A percentile compares a stretch with the other conserved stretches of the same genome.
Evolutionary conservation across 805 yeast genomes (phyloP).

Genomic region (Nakazawaea pomicola): DNA sequence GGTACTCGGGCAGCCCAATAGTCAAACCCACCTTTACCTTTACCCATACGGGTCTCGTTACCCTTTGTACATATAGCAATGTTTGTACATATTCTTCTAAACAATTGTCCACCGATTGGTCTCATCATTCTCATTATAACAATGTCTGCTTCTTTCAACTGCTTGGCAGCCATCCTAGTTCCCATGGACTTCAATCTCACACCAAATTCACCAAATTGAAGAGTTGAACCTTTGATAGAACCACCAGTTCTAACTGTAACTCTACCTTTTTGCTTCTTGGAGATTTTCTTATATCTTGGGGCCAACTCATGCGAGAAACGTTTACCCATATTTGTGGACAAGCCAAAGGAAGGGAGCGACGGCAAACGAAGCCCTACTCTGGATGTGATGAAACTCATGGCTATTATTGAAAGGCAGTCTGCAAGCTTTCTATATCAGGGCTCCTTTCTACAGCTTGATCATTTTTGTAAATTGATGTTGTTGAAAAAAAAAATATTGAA

Average conservation of each 20-base stretch:
- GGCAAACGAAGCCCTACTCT: slow-evolving; percentile 6
- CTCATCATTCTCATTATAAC: slow-evolving; percentile 80
- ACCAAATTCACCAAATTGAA: slow-evolving; percentile 81
- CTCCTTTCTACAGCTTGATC: no score
- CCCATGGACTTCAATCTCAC: slow-evolving; percentile 88
- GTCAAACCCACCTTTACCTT: slow-evolving; percentile 96
- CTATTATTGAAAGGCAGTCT: no score
- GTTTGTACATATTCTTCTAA: slow-evolving; percentile 78
- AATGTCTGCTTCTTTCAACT: slow-evolving; percentile 85
- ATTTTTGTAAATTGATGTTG: no score
- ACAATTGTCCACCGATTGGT: slow-evolving; percentile 67
- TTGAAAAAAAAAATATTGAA: neutral
- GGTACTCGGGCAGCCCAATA: slow-evolving; percentile 97
- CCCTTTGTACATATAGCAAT: slow-evolving; percentile 94
- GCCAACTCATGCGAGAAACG: slow-evolving; percentile 65
- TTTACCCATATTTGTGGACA: slow-evolving; percentile 17
- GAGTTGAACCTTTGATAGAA: slow-evolving; percentile 78
- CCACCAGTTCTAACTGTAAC: slow-evolving; percentile 95
- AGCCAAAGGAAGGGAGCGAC: slow-evolving; percentile 1
- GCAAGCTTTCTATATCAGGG: no score
- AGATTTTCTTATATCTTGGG: slow-evolving; percentile 63
- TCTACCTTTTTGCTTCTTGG: slow-evolving; percentile 89
- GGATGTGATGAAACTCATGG: neutral
- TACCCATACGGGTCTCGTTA: slow-evolving; percentile 99
- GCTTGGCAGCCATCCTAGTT: slow-evolving; percentile 76